phyloP scores from a whole-genome alignment of 1,139 yeast species.

The Kurtzmaniella natalensis region DNA sequence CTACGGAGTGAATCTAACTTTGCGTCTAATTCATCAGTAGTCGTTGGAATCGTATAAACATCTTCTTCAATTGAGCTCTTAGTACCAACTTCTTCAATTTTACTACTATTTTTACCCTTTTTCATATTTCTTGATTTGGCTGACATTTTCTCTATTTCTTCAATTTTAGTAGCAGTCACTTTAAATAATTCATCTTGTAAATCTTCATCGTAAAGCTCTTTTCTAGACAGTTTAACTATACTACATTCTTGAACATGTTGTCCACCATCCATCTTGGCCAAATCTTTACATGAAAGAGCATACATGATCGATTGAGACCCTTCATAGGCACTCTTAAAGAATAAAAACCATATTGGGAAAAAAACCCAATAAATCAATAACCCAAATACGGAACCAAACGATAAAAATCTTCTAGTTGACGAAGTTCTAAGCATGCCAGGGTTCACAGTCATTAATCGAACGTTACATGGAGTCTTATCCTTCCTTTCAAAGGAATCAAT shows the following conservation, averaged over 20 bases:
- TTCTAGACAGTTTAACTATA: conserved; percentile 53
- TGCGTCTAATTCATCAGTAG: conserved; percentile 31
- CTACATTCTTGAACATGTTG: conserved; percentile 69
- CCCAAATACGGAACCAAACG: conserved; percentile 75
- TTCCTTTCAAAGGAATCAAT: conserved; percentile 53
- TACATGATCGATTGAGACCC: conserved; percentile 79
- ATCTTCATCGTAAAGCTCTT: conserved; percentile 58
- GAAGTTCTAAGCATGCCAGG: conserved; percentile 93
- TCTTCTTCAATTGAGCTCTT: conserved; percentile 18
- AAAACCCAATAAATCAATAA: conserved; percentile 60
- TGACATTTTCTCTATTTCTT: conserved; percentile 59
- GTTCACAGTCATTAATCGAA: conserved; percentile 72
- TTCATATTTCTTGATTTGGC: conserved; percentile 58
- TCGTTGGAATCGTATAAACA: conserved; percentile 27
- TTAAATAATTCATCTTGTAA: conserved; percentile 63
- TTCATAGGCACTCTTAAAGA: conserved; percentile 66
- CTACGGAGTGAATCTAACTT: conserved; percentile 23
- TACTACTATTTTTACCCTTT: conserved; percentile 8
- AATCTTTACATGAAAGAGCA: conserved; percentile 70
- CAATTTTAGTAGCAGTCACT: conserved; percentile 54
- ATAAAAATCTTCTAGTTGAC: conserved; percentile 70
- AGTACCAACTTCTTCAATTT: conserved; percentile 10
- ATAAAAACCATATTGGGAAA: conserved; percentile 80
- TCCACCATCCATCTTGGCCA: conserved; percentile 58
- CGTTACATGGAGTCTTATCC: conserved; percentile 65